Base-by-base conservation (phyloP, 257 asterid species). In the Solanum megistacrolobum region DNA sequence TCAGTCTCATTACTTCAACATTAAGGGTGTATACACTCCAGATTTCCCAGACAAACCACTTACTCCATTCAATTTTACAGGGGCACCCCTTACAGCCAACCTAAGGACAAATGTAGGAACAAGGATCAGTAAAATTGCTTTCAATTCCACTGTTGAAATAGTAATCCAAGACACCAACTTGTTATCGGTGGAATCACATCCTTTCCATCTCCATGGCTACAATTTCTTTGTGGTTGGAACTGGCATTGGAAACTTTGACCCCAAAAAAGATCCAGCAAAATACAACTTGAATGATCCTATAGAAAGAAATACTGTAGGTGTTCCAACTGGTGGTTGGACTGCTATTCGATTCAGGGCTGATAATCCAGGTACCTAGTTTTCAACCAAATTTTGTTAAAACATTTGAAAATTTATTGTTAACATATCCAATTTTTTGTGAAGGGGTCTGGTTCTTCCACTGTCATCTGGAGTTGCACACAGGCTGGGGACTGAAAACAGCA, bases 301-400 rank as follows among this genome's bases (percentile, higher is more conserved):
- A 0, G 98, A 95, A 71, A 91, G 98, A 69, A 95, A 95, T 75
- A 95, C 98, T 0, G 93, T 94, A 3, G 96, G 96, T 6, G 96
- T 95, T 32, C 98, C 98, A 0, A 94, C 98, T 1, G 98, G 98
- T 6, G 98, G 98, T 3, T 95, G 98, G 98, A 89, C 98, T 58
- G 98, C 98, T 18, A 94, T 95, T 72, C 92, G 98, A 11, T 95
- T 93, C 90, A 86, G 94, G 27, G 98, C 98, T 62, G 98, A 93
- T 87, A 95, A 95, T 93, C 98, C 98, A 88, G 98, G 98, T 95
- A 89, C 16, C 38, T 5, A 76, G 83, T 29, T 71, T 46, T 74
- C 12, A 0, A 52, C 34, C 65, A 62, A 16, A 34, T n/a, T 11
- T 20, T 5, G 46, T 84, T 23, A 25, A 55, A 84, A 31, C 11